Evolutionary conservation across 2,329 filamentous ascomycete species (phyloP).

Genomic region (Colletotrichum trifolii): DNA sequence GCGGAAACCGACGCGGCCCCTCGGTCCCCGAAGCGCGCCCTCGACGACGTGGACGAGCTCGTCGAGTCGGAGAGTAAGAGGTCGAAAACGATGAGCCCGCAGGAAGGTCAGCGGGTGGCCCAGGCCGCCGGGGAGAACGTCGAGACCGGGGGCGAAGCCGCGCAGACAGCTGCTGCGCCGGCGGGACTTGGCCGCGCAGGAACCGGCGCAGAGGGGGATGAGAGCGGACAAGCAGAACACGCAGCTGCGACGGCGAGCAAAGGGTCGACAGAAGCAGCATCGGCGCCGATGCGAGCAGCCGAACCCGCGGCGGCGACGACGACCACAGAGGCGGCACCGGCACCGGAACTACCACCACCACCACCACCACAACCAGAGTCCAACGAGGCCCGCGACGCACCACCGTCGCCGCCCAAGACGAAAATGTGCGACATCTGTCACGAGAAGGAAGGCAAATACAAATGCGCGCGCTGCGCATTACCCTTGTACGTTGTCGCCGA

Average conservation of each 20-base stretch:
- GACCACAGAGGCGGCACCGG: neutral
- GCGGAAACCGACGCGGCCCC: neutral
- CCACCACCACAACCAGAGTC: neutral
- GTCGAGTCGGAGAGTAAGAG: constrained; percentile 18
- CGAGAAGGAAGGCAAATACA: constrained; percentile 66
- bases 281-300: neutral
- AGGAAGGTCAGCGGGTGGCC: neutral
- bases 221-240: neutral
- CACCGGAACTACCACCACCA: neutral
- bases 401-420: constrained; percentile 19
- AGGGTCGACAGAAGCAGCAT: neutral
- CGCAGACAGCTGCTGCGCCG: too few relatives aligned
- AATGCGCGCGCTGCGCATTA: constrained; percentile 68
- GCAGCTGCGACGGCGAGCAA: neutral
- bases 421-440: constrained; percentile 64
- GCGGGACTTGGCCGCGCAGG: neutral
- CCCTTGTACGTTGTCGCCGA: constrained; percentile 63
- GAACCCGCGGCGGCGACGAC: neutral
- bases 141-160: neutral
- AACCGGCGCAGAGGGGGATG: neutral
- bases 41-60: constrained; percentile 13
- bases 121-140: neutral
- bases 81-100: constrained; percentile 21
- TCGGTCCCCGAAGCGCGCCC: constrained; percentile 28
- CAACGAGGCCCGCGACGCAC: neutral